A percentile compares a stretch with the other conserved stretches of the same genome.
phyloP scores from a whole-genome alignment of 306 rosid species.

The Corylus heterophylla region DNA sequence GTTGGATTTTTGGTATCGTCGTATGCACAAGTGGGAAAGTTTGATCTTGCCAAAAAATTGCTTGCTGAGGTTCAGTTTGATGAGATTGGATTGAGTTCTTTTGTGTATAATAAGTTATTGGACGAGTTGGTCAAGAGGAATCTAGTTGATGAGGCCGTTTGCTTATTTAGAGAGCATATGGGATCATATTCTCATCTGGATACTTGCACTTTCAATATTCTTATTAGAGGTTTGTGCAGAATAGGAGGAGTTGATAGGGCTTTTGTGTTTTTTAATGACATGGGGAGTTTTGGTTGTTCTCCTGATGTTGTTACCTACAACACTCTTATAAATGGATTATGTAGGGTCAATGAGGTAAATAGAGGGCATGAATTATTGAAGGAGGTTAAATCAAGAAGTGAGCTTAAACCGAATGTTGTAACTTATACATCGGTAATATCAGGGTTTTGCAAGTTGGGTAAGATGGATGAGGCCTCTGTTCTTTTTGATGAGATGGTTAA shows the following conservation, averaged over 20 bases:
- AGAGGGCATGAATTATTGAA: slow-evolving; percentile 52
- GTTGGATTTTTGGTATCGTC: slow-evolving; percentile 62
- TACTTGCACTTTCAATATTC: slow-evolving; percentile 67
- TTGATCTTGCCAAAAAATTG: slow-evolving; percentile 55
- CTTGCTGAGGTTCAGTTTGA: slow-evolving; percentile 47
- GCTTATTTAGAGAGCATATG: slow-evolving; percentile 59
- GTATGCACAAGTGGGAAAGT: slow-evolving; percentile 52
- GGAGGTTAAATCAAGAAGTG: slow-evolving; percentile 40
- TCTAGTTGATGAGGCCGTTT: slow-evolving; percentile 58
- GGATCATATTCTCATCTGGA: slow-evolving; percentile 42
- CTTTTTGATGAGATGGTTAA: slow-evolving; percentile 62
- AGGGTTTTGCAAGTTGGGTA: slow-evolving; percentile 67
- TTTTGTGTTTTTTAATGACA: slow-evolving; percentile 53
- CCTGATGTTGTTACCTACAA: slow-evolving; percentile 71
- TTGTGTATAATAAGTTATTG: slow-evolving; percentile 66
- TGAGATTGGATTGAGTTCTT: slow-evolving; percentile 38
- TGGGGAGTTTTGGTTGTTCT: slow-evolving; percentile 64
- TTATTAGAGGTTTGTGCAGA: slow-evolving; percentile 69
- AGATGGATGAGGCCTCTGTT: slow-evolving; percentile 57
- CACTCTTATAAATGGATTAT: slow-evolving; percentile 76
- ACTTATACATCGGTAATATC: slow-evolving; percentile 73
- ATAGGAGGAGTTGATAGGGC: slow-evolving; percentile 53
- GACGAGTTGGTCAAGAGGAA: slow-evolving; percentile 50
- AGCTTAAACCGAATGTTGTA: slow-evolving; percentile 52
- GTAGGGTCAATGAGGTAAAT: slow-evolving; percentile 55